These are phyloP conservation scores for Suhomyces emberorum DNA, from an alignment of 805 yeast species.

Conservation along the genomic window DNA sequence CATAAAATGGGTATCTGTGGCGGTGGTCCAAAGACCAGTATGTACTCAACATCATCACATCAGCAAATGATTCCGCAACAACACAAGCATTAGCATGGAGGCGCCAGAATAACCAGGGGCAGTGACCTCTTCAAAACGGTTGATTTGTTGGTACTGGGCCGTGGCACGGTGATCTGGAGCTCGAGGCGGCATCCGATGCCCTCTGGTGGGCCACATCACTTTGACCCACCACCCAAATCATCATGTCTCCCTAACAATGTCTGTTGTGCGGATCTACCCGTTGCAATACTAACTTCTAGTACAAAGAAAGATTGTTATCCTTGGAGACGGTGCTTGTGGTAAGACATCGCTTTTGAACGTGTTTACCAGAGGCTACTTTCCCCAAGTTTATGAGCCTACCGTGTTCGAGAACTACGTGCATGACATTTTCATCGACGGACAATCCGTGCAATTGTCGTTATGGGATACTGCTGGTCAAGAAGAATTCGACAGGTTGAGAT, in stretches of 20 bases:
- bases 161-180: too few species aligned
- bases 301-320: slow-evolving; percentile 87
- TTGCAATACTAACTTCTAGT: slow-evolving; percentile 34
- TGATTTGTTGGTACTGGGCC: too few species aligned
- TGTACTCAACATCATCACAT: too few species aligned
- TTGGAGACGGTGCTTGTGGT: slow-evolving; percentile 99
- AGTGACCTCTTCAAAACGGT: too few species aligned
- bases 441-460: slow-evolving; percentile 83
- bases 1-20: slow-evolving; percentile 41
- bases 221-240: too few species aligned
- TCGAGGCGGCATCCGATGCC: neutral
- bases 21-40: slow-evolving; percentile 40
- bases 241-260: neutral
- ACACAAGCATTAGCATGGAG: too few species aligned
- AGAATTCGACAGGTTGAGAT: slow-evolving; percentile 91
- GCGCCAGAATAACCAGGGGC: too few species aligned
- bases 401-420: slow-evolving; percentile 97
- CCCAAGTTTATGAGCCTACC: slow-evolving; percentile 97
- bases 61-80: too few species aligned
- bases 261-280: neutral
- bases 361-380: slow-evolving; percentile 95
- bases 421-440: slow-evolving; percentile 93
- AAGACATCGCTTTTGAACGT: slow-evolving; percentile 92
- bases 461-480: slow-evolving; percentile 99
- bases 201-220: neutral